Percentiles rank a stretch among this genome's conserved stretches.
phyloP scores from a whole-genome alignment of 495 filamentous ascomycete species.

The Aspergillus asperescens region DNA sequence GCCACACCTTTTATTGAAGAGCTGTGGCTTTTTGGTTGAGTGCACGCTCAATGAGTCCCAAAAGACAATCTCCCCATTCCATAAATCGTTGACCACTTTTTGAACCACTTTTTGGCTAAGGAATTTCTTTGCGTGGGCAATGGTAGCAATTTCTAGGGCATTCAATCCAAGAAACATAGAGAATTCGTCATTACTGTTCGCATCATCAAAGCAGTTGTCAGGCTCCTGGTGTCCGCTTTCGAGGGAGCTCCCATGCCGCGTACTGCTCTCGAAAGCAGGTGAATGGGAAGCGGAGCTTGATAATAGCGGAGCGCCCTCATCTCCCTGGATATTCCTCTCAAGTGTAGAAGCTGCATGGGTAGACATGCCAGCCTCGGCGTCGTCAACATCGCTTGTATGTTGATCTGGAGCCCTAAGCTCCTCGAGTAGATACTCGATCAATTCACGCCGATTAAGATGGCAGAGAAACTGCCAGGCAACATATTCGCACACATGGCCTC shows the following conservation, averaged over 20 bases:
- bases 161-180: conserved; percentile 71
- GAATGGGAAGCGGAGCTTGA: conserved; percentile 21
- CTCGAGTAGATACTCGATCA: conserved; percentile 76
- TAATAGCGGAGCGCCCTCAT: conserved; percentile 32
- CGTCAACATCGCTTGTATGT: conserved; percentile 16
- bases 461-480: conserved; percentile 86
- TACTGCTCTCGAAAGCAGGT: conserved; percentile 20
- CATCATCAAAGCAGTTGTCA: conserved; percentile 11
- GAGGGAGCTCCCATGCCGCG: conserved; percentile 9
- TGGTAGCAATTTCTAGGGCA: conserved; percentile 82
- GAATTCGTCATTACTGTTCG: conserved; percentile 50
- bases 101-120: conserved; percentile 82
- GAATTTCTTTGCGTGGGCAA: conserved; percentile 87
- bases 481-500: conserved; percentile 83
- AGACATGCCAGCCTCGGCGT: conserved; percentile 25
- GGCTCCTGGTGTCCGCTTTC: conserved; percentile 6
- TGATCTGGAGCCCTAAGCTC: conserved; percentile 51
- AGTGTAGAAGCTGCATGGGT: conserved; percentile 9
- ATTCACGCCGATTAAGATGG: conserved; percentile 71
- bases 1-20: conserved; percentile 63
- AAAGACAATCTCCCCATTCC: conserved; percentile 88
- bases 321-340: conserved; percentile 5
- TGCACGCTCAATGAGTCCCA: conserved; percentile 78
- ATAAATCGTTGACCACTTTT: conserved; percentile 81
- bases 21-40: conserved; percentile 71